Percentiles rank a stretch among this genome's conserved stretches.
Evolutionary conservation across 176 grass and related monocot genomes (phyloP).

Genomic region (Carex kokanica): DNA sequence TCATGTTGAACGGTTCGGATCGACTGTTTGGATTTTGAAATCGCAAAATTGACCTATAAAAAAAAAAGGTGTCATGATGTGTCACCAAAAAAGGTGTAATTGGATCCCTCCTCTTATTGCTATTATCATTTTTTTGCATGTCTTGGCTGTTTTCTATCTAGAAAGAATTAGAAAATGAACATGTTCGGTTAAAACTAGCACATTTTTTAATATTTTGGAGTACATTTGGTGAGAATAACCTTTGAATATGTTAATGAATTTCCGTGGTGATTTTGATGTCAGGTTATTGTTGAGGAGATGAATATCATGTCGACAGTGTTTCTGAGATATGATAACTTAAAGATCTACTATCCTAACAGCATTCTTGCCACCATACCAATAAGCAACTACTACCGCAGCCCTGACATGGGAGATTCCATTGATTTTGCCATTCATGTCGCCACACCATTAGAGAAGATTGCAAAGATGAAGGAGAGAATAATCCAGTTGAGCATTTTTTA

Average conservation of each 20-base stretch:
- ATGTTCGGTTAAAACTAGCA: not conserved
- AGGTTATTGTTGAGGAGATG: conserved; percentile 97
- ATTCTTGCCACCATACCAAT: conserved; percentile 60
- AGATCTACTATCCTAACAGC: conserved; percentile 81
- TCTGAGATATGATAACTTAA: conserved; percentile 86
- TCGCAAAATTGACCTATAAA: no score
- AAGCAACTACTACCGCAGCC: conserved; percentile 87
- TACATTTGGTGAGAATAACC: not conserved
- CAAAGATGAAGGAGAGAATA: conserved; percentile 83
- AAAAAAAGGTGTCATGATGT: no score
- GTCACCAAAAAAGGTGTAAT: no score
- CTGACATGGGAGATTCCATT: conserved; percentile 86
- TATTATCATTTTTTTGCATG: not conserved
- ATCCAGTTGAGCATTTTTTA: conserved; percentile 43
- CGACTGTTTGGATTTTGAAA: no score
- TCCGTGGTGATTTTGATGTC: conserved; percentile 6
- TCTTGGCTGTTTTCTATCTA: not conserved
- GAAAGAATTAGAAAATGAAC: not conserved
- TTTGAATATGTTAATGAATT: no score
- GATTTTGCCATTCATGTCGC: conserved; percentile 72
- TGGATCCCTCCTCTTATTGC: no score
- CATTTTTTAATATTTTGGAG: not conserved
- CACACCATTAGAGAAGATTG: conserved; percentile 68
- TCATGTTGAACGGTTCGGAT: no score
- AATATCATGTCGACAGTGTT: conserved; percentile 90